Evolutionary conservation across 139 green algal genomes (phyloP), one percentile per base, ranked within the genome.

Genomic region (Picochlorum sp.): DNA sequence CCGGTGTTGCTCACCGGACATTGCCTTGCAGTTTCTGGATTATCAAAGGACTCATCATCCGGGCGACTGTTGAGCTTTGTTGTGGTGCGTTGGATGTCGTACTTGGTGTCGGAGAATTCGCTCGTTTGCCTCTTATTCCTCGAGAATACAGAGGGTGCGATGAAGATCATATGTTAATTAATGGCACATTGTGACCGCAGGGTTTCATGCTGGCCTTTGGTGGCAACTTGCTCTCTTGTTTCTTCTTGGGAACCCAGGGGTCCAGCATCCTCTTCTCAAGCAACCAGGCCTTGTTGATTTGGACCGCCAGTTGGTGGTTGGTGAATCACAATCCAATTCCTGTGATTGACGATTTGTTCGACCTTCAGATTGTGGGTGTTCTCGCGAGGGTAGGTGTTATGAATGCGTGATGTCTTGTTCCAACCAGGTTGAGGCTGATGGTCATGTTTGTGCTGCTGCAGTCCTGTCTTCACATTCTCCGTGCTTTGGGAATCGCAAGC

Each of bases 151-250:
- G 47, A 20, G 45, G 14, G 4, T 51, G 45, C 16, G 3, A 18
- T 51, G 45, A 51, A 15, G 14, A 51, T 51, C n/a, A 0, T 51
- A 18, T 18, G 16, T 20, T 13, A 15, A 20, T 0, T 20, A 51
- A 20, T 51, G 5, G 14, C 45, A 18, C 28, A 41, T 41, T 41
- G 0, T 41, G 7, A n/a, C 6, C 11, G 58, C 20, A 65, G 23
- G 60, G 60, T 10, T 66, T 66, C 14, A 21, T 66, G 13, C 9
- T 56, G 37, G 60, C 60, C 4, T 66, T 66, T 66, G 60, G 60
- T 21, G 60, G 60, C n/a, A 26, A 31, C 15, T 31, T 66, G 14
- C 13, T 24, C n/a, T 59, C 37, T 8, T 49, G 10, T 13, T 24
- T 66, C 23, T 66, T 66, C 37, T 16, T 65, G 13, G 58, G n/a